phyloP scores from a whole-genome alignment of 345 rosid species.

The Hypericum perforatum region DNA sequence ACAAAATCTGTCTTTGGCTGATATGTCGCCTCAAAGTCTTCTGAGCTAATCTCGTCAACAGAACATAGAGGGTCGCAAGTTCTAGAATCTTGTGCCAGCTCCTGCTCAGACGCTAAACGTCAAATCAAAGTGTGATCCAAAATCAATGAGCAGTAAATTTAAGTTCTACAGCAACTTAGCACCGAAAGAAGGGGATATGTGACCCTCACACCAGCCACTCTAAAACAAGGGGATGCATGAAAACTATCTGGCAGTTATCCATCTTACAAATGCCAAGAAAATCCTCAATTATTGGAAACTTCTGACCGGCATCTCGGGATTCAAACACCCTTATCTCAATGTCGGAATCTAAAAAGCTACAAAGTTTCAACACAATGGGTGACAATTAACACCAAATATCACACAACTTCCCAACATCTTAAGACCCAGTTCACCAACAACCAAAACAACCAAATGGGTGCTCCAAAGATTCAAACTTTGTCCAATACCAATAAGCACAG shows the following conservation, averaged over 20 bases:
- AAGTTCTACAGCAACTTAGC: too few species aligned
- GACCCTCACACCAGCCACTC: too few species aligned
- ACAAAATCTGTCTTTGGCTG: conserved; percentile 77
- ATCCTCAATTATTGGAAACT: too few species aligned
- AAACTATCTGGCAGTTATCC: too few species aligned
- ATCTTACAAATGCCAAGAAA: too few species aligned
- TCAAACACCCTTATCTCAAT: too few species aligned
- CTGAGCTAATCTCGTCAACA: conserved; percentile 73
- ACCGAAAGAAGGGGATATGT: too few species aligned
- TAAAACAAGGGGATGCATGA: too few species aligned
- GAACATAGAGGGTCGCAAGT: conserved; percentile 86
- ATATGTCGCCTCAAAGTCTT: conserved; percentile 51
- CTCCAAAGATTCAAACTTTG: too few species aligned
- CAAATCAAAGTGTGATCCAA: conserved; percentile 1
- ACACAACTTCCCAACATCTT: conserved; percentile 3
- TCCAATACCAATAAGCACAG: too few species aligned
- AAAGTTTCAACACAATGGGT: background rate
- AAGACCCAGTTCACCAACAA: conserved; percentile 6
- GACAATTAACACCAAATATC: background rate
- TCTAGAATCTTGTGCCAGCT: conserved; percentile 40
- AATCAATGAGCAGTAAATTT: background rate
- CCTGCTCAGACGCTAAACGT: conserved; percentile 37
- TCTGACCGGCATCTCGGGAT: too few species aligned
- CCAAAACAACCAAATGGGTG: conserved; percentile 13
- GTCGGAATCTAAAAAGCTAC: background rate